Evolutionary conservation across 305 asterid genomes (phyloP).

Genomic region (Solanum aculeatissimum): DNA sequence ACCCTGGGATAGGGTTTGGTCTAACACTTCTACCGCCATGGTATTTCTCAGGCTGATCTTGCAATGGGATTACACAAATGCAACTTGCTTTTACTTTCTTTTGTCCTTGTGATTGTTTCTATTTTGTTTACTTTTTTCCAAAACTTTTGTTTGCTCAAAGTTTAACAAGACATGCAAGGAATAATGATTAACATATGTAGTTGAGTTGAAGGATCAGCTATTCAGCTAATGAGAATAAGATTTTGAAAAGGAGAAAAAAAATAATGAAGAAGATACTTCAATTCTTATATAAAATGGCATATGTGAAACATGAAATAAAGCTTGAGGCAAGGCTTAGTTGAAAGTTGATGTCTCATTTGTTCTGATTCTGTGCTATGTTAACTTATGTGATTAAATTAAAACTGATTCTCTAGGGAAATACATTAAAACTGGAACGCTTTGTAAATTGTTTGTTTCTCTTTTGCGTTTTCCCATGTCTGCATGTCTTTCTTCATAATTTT

Average conservation of each 20-base stretch:
- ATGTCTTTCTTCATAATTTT: not conserved
- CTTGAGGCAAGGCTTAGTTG: not conserved
- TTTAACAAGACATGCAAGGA: not conserved
- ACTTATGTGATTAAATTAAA: not conserved
- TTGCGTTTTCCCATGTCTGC: not conserved
- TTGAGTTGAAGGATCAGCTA: not conserved
- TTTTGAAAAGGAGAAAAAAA: not conserved
- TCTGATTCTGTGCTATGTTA: not conserved
- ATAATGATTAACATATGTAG: not conserved
- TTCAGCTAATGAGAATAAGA: not conserved
- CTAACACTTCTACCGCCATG: not conserved
- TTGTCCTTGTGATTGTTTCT: not conserved
- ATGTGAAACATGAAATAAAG: not conserved
- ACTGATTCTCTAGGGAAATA: not conserved
- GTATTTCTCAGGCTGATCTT: not conserved
- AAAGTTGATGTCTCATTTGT: not conserved
- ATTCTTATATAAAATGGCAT: not conserved
- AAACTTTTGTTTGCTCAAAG: not conserved
- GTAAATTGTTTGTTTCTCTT: not conserved
- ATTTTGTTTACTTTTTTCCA: not conserved
- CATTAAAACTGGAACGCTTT: not conserved
- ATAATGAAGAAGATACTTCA: not conserved
- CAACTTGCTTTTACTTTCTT: not conserved
- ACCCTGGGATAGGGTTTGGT: not conserved
- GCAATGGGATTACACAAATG: not conserved